These are phyloP conservation scores for Furculomyces boomerangus DNA, from an alignment of 371 early-diverging fungal species.

Conservation along the genomic window DNA sequence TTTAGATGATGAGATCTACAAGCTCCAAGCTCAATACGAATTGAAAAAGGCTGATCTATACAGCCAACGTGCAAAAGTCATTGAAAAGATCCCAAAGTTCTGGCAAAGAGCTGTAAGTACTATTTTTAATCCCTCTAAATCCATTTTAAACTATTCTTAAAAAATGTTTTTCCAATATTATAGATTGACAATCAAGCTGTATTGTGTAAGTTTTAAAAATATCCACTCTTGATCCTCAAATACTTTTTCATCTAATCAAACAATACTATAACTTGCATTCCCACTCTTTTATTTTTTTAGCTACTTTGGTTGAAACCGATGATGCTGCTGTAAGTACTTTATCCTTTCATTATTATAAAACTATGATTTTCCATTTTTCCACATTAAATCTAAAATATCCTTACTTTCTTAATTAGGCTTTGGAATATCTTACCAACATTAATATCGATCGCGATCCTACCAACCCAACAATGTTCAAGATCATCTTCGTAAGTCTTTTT, in stretches of 20 bases:
- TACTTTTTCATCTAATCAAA: neutral
- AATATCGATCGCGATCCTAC: slow-evolving; percentile 18
- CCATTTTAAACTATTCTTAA: neutral
- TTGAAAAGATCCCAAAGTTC: slow-evolving; percentile 20
- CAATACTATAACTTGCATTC: neutral
- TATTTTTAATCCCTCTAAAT: neutral
- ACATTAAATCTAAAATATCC: neutral
- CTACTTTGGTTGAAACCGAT: slow-evolving; percentile 20
- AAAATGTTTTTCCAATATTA: neutral
- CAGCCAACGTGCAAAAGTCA: slow-evolving; percentile 19
- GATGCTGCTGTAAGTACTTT: slow-evolving; percentile 12
- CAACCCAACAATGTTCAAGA: slow-evolving; percentile 22
- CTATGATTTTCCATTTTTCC: neutral
- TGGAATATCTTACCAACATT: slow-evolving; percentile 14
- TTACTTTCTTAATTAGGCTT: slow-evolving; percentile 6
- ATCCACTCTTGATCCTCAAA: neutral
- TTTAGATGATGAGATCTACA: neutral
- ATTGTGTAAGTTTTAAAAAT: slow-evolving; percentile 15
- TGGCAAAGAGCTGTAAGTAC: slow-evolving; percentile 24
- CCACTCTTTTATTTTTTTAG: slow-evolving; percentile 4
- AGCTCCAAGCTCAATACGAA: slow-evolving; percentile 25
- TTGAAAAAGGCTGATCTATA: slow-evolving; percentile 19
- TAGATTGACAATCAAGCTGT: slow-evolving; percentile 25
- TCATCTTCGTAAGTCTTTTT: slow-evolving; percentile 8
- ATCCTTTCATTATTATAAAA: neutral